Conservation (phyloP, 2,329 filamentous ascomycete species). For the Cryphonectria japonica region DNA sequence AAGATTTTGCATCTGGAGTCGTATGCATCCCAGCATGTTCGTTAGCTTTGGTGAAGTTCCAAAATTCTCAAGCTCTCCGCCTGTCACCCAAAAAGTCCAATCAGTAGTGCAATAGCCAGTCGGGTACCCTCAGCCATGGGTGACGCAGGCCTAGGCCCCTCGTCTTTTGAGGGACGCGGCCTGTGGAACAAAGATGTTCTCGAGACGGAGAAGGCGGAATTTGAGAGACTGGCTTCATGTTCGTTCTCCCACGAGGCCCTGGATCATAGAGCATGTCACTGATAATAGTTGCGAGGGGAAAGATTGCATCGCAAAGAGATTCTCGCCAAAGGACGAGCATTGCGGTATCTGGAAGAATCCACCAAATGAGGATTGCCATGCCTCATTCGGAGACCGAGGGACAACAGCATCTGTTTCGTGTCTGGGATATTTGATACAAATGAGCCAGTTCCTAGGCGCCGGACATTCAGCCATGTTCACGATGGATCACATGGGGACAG, state of each 20-base stretch:
- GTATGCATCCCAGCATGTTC: neutral
- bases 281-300: neutral
- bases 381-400: slow-evolving; percentile 8
- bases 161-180: neutral
- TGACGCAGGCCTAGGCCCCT: too few species aligned
- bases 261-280: neutral
- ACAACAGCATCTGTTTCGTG: slow-evolving; percentile 3
- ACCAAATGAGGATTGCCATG: neutral
- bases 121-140: neutral
- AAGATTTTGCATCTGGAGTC: neutral
- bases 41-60: neutral
- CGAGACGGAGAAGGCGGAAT: neutral
- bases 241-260: neutral
- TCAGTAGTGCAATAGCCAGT: neutral
- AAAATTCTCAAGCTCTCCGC: neutral
- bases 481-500: slow-evolving; percentile 11
- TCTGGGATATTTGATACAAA: slow-evolving; percentile 2
- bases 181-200: neutral
- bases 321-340: slow-evolving; percentile 6
- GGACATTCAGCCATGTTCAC: slow-evolving; percentile 9
- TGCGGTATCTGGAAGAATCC: slow-evolving; percentile 14
- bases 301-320: neutral
- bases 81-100: neutral
- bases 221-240: neutral
- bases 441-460: slow-evolving; percentile 6